Evolutionary conservation across 2,329 filamentous ascomycete genomes (phyloP).

Genomic region (Phaeophleospora eucalypticola): DNA sequence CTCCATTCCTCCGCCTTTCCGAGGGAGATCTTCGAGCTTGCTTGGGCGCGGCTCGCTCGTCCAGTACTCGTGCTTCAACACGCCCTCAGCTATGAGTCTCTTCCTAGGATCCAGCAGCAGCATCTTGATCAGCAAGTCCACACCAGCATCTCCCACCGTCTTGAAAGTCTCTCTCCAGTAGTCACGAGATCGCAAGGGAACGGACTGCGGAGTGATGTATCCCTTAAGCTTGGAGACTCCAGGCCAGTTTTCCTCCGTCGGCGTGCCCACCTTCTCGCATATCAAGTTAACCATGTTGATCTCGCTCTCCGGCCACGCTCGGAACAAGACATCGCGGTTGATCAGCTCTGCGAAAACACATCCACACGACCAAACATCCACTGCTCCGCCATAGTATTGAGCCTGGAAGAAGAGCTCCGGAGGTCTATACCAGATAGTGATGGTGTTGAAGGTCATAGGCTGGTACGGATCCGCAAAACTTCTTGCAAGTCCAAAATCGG

Average conservation of each 20-base stretch:
- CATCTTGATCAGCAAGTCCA: constrained; percentile 83
- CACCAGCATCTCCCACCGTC: constrained; percentile 74
- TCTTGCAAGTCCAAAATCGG: constrained; percentile 93
- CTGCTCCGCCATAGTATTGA: constrained; percentile 80
- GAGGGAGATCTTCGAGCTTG: constrained; percentile 73
- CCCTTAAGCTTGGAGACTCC: constrained; percentile 76
- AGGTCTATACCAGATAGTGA: constrained; percentile 94
- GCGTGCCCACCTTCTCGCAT: constrained; percentile 79
- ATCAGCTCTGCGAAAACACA: constrained; percentile 91
- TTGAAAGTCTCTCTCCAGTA: constrained; percentile 75
- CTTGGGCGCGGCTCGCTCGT: constrained; percentile 77
- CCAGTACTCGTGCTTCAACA: constrained; percentile 86
- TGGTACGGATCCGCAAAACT: constrained; percentile 80
- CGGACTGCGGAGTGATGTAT: constrained; percentile 62
- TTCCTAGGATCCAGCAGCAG: constrained; percentile 81
- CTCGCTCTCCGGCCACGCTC: constrained; percentile 69
- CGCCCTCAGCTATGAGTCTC: constrained; percentile 70
- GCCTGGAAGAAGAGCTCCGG: constrained; percentile 91
- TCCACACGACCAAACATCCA: constrained; percentile 92
- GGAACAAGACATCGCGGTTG: constrained; percentile 73
- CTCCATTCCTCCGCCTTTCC: constrained; percentile 66
- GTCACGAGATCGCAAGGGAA: constrained; percentile 58
- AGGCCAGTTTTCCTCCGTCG: constrained; percentile 92
- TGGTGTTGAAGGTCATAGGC: constrained; percentile 89
- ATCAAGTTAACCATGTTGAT: constrained; percentile 83